These are phyloP conservation scores for Lotmaria passim DNA, from an alignment of 208 protist genomes.

Conservation along the genomic window DNA sequence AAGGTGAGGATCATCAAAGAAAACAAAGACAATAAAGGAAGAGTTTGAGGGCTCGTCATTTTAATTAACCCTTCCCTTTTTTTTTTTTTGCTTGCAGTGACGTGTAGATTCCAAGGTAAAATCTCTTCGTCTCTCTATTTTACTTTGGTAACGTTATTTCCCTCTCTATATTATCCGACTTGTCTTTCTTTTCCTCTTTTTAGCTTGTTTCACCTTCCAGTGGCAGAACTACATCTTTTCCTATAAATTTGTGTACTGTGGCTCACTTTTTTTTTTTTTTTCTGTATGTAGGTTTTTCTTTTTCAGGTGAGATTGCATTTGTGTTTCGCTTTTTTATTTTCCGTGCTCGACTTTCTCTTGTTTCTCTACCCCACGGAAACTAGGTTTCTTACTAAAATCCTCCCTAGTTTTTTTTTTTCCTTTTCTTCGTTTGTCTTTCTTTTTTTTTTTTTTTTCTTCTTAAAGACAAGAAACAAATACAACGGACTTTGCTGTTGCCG, in stretches of 20 bases:
- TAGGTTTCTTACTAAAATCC: too few species aligned
- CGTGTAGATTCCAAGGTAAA: too few species aligned
- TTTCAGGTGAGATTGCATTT: too few species aligned
- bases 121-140: too few species aligned
- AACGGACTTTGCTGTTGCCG: not conserved
- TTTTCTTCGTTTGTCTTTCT: constrained; percentile 19
- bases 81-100: constrained; percentile 9
- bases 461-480: not conserved
- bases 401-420: too few species aligned
- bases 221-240: not conserved
- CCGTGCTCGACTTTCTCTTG: not conserved
- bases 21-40: not conserved
- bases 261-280: too few species aligned
- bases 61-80: not conserved
- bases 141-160: too few species aligned
- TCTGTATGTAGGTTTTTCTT: too few species aligned
- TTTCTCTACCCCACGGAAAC: not conserved
- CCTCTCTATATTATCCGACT: too few species aligned
- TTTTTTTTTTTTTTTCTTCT: not conserved
- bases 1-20: not conserved
- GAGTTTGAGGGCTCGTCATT: not conserved
- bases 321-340: too few species aligned
- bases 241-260: constrained; percentile 6
- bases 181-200: constrained; percentile 20
- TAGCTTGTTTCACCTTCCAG: not conserved